Conservation (phyloP, 179 eudicot genomes). For the Pouteria campechiana region DNA sequence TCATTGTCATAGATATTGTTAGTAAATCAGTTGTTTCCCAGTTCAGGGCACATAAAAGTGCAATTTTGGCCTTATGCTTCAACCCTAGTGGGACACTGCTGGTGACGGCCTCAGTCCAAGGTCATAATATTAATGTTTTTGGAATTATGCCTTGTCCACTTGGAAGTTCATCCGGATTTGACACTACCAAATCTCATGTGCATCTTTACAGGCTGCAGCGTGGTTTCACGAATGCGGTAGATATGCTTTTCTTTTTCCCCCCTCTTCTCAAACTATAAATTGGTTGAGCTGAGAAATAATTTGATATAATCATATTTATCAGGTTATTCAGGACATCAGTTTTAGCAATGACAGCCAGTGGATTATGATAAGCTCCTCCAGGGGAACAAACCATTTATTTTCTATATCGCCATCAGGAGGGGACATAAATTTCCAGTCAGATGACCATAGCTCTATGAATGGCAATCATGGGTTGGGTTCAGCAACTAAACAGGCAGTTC, state of each 20-base stretch:
- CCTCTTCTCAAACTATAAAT: not conserved
- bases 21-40: constrained; percentile 64
- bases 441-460: constrained; percentile 19
- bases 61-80: constrained; percentile 69
- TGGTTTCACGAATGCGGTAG: constrained; percentile 83
- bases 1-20: constrained; percentile 64
- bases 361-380: constrained; percentile 80
- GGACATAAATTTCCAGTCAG: constrained; percentile 25
- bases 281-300: too few relatives aligned
- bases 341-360: constrained; percentile 81
- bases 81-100: constrained; percentile 78
- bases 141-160: constrained; percentile 41
- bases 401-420: constrained; percentile 79
- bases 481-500: constrained; percentile 14
- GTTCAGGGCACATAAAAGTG: constrained; percentile 79
- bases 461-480: constrained; percentile 18
- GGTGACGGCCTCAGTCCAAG: constrained; percentile 84
- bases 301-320: constrained; percentile 10
- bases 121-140: constrained; percentile 79
- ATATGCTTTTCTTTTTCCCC: constrained; percentile 6
- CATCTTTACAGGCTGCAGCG: constrained; percentile 93
- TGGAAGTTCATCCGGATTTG: constrained; percentile 27
- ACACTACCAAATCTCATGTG: constrained; percentile 33
- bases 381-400: constrained; percentile 82
- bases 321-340: constrained; percentile 88